Conservation (phyloP, 176 grass and related monocot genomes). For the Eleusine coracana region DNA sequence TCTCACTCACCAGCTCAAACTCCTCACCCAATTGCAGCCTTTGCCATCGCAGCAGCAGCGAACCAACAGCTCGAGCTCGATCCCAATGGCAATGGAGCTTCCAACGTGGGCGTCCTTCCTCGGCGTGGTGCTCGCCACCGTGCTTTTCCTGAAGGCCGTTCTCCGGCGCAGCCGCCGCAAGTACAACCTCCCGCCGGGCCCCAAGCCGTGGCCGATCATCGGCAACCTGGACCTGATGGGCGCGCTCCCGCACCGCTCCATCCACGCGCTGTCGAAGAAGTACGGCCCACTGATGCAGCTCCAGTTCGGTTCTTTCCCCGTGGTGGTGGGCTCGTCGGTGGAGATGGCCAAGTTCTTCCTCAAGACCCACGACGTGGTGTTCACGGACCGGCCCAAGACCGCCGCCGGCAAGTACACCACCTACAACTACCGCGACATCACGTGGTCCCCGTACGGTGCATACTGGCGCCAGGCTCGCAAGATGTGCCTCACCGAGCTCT, state of each 20-base stretch:
- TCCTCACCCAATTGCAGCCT: background rate
- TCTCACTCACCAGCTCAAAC: constrained; percentile 15
- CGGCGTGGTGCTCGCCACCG: constrained; percentile 44
- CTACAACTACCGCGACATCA: constrained; percentile 83
- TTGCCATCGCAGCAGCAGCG: background rate
- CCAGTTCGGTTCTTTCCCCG: constrained; percentile 62
- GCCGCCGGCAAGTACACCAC: constrained; percentile 73
- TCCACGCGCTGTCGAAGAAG: constrained; percentile 57
- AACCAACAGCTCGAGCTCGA: background rate
- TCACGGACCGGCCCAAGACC: constrained; percentile 66
- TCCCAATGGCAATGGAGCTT: constrained; percentile 42
- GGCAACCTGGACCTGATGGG: constrained; percentile 77
- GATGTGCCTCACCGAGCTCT: constrained; percentile 89
- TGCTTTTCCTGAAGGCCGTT: constrained; percentile 42
- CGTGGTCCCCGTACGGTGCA: constrained; percentile 73
- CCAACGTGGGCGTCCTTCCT: constrained; percentile 46
- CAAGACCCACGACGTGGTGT: constrained; percentile 68
- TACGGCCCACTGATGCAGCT: constrained; percentile 66
- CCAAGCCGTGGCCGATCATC: constrained; percentile 69
- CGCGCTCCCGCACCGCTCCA: constrained; percentile 69
- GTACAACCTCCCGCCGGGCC: constrained; percentile 71
- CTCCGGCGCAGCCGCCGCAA: constrained; percentile 16
- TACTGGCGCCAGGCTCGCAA: constrained; percentile 81
- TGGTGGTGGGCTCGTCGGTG: constrained; percentile 72
- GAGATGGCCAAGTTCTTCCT: constrained; percentile 76